phyloP scores from a whole-genome alignment of 2,329 filamentous ascomycete species.

The Penicillium sp. region DNA sequence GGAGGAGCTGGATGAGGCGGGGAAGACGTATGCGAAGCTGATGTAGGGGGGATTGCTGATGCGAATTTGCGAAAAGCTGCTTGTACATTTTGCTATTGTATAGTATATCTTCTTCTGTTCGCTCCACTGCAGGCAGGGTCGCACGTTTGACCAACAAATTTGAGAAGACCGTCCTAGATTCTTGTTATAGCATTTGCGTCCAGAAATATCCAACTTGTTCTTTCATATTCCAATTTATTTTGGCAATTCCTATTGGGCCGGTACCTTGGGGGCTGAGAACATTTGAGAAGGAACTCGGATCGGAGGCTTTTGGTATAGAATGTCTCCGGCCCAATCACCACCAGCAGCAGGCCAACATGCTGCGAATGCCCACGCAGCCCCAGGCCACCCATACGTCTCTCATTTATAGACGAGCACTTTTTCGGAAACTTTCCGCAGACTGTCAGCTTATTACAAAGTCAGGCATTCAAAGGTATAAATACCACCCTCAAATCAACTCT shows the following conservation, averaged over 20 bases:
- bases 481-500: neutral
- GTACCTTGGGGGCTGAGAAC: neutral
- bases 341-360: neutral
- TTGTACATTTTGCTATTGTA: too few species aligned
- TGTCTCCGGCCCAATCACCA: constrained; percentile 1
- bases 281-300: neutral
- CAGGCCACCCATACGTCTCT: neutral
- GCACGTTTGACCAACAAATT: too few species aligned
- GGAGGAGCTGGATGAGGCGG: constrained; percentile 15
- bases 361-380: too few species aligned
- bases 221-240: neutral
- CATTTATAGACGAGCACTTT: neutral
- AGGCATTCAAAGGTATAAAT: neutral
- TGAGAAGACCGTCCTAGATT: too few species aligned
- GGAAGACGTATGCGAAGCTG: constrained; percentile 12
- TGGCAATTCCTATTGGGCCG: neutral
- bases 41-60: constrained; percentile 1
- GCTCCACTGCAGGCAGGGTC: too few species aligned
- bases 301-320: neutral
- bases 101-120: too few species aligned
- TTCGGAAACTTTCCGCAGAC: neutral
- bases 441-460: neutral
- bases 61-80: neutral
- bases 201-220: neutral
- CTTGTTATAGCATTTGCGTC: too few species aligned